Percentiles rank a stretch among this genome's conserved stretches.
Evolutionary conservation across 345 rosid genomes (phyloP).

Genomic region (Euphorbia tirucalli): DNA sequence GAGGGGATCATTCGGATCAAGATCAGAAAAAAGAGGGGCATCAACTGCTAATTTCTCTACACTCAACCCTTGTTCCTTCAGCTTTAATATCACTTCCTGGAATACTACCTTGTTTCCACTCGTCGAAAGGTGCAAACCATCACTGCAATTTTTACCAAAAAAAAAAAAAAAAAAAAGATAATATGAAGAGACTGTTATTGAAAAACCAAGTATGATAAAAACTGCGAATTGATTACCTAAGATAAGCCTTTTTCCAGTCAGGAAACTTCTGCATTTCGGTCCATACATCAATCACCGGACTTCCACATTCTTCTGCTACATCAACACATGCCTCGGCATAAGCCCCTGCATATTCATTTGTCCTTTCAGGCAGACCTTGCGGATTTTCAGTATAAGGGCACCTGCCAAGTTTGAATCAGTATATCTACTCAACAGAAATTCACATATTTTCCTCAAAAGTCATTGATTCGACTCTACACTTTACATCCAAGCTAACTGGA

Average conservation of each 20-base stretch:
- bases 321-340: slow-evolving; percentile 64
- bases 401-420: slow-evolving; percentile 29
- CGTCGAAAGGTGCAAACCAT: slow-evolving; percentile 68
- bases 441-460: background rate
- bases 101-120: slow-evolving; percentile 64
- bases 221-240: slow-evolving; percentile 37
- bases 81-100: slow-evolving; percentile 60
- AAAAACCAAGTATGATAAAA: background rate
- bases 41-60: slow-evolving; percentile 52
- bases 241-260: slow-evolving; percentile 57
- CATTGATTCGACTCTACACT: background rate
- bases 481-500: background rate
- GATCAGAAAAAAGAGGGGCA: slow-evolving; percentile 54
- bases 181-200: too few species aligned
- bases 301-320: slow-evolving; percentile 52
- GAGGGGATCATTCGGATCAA: slow-evolving; percentile 63
- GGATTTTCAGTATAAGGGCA: slow-evolving; percentile 66
- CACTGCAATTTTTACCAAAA: slow-evolving; percentile 42
- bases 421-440: too few species aligned
- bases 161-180: background rate
- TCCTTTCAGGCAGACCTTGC: slow-evolving; percentile 69
- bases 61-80: slow-evolving; percentile 50
- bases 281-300: slow-evolving; percentile 68
- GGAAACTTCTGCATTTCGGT: slow-evolving; percentile 67
- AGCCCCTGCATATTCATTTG: slow-evolving; percentile 76